These are phyloP conservation scores for Cyberlindnera xylosilytica DNA, from an alignment of 805 yeast species.

Conservation along the genomic window DNA sequence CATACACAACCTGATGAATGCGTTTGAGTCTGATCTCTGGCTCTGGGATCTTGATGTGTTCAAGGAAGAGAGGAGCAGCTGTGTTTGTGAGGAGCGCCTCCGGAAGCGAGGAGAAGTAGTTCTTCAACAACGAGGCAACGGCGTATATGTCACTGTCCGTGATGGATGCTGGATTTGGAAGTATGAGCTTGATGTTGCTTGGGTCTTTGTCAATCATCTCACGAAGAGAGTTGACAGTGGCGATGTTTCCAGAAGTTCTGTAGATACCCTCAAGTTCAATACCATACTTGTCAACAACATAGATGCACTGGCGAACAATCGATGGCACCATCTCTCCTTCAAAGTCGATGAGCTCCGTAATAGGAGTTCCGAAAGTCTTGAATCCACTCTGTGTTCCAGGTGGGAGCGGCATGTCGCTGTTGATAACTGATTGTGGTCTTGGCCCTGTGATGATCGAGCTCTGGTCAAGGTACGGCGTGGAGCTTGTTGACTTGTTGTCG, in stretches of 20 bases:
- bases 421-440: slow-evolving; percentile 30
- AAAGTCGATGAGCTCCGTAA: slow-evolving; percentile 70
- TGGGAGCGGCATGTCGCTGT: slow-evolving; percentile 27
- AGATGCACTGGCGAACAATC: slow-evolving; percentile 84
- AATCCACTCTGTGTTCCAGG: slow-evolving; percentile 30
- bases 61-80: slow-evolving; percentile 58
- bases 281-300: slow-evolving; percentile 83
- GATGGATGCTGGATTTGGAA: slow-evolving; percentile 52
- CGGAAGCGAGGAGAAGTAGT: slow-evolving; percentile 80
- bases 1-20: slow-evolving; percentile 83
- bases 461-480: slow-evolving; percentile 16
- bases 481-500: slow-evolving; percentile 1
- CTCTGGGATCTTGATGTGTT: slow-evolving; percentile 67
- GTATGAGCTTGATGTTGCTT: slow-evolving; percentile 52
- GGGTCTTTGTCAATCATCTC: slow-evolving; percentile 76
- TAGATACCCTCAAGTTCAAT: slow-evolving; percentile 85
- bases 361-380: slow-evolving; percentile 76
- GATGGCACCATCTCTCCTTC: slow-evolving; percentile 93
- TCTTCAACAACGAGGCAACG: slow-evolving; percentile 84
- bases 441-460: slow-evolving; percentile 24
- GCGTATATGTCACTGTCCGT: slow-evolving; percentile 81
- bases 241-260: slow-evolving; percentile 75
- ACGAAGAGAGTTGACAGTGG: slow-evolving; percentile 69
- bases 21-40: slow-evolving; percentile 61
- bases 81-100: slow-evolving; percentile 76